Conservation (phyloP, 192 early-diverging fungal genomes). For the Physocladia obscura region DNA sequence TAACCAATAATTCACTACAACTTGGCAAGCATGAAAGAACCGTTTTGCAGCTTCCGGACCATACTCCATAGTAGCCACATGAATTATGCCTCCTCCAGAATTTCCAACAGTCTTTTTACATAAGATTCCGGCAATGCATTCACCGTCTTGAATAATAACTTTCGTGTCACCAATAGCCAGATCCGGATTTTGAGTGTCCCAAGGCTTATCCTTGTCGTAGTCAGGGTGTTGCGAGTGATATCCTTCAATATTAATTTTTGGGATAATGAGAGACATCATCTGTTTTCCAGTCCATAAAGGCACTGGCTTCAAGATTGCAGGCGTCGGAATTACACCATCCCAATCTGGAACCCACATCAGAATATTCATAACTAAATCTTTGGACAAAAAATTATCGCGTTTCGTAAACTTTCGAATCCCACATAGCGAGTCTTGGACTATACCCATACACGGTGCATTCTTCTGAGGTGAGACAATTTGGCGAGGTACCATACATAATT, state of each 20-base stretch:
- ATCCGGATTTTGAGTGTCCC: slow-evolving; percentile 45
- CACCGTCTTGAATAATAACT: slow-evolving; percentile 89
- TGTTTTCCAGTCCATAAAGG: slow-evolving; percentile 99
- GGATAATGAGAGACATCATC: slow-evolving; percentile 87
- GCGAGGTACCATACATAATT: slow-evolving; percentile 97
- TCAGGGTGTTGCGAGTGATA: slow-evolving; percentile 79
- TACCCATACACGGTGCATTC: slow-evolving; percentile 99
- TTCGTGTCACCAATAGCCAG: slow-evolving; percentile 87
- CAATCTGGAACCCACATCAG: slow-evolving; percentile 95
- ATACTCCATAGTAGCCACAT: slow-evolving; percentile 92
- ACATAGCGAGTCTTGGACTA: slow-evolving; percentile 98
- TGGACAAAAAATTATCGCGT: slow-evolving; percentile 84
- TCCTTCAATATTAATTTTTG: slow-evolving; percentile 86
- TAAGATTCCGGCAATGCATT: slow-evolving; percentile 89
- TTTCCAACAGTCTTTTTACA: slow-evolving; percentile 94
- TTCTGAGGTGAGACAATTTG: slow-evolving; percentile 97
- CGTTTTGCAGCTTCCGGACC: slow-evolving; percentile 82
- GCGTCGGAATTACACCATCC: slow-evolving; percentile 90
- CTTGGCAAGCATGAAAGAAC: slow-evolving; percentile 91
- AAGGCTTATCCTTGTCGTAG: slow-evolving; percentile 51
- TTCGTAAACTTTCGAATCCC: slow-evolving; percentile 93
- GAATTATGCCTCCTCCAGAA: slow-evolving; percentile 81
- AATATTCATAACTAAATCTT: slow-evolving; percentile 93
- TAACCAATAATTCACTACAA: slow-evolving; percentile 94
- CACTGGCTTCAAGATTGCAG: slow-evolving; percentile 92